Conservation (phyloP, 179 eudicot species). For the Beta corolliflora region DNA sequence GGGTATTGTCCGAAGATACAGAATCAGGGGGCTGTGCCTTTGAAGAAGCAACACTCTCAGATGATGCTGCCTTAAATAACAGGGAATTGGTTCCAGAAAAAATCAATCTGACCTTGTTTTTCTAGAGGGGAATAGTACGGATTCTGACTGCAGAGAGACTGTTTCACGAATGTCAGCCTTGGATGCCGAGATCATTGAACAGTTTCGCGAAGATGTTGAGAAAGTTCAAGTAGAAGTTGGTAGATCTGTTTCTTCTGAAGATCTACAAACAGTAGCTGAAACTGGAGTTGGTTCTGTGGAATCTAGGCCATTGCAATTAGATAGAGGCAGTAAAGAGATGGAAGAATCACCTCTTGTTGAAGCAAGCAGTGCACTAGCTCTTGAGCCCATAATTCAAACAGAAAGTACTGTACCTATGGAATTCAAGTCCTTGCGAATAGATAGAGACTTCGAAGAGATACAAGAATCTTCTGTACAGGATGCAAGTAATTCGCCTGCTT, state of each 20-base stretch:
- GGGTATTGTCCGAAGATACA: not conserved
- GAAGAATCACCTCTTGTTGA: conserved; percentile 13
- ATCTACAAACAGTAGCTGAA: conserved; percentile 13
- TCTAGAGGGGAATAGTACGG: not conserved
- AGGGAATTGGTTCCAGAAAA: conserved; percentile 11
- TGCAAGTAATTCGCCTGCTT: conserved; percentile 2
- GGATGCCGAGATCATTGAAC: conserved; percentile 1
- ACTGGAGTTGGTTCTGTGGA: conserved; percentile 19
- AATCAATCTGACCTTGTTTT: conserved; percentile 5
- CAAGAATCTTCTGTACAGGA: conserved; percentile 2
- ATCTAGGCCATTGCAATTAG: conserved; percentile 15
- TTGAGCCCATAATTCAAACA: conserved; percentile 10
- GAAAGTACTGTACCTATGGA: conserved; percentile 16
- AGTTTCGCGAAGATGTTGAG: conserved; percentile 10
- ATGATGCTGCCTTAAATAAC: not conserved
- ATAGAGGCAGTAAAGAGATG: conserved; percentile 11
- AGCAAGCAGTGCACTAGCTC: conserved; percentile 12
- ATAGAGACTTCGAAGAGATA: not conserved
- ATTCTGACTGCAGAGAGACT: not conserved
- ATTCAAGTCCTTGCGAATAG: not conserved
- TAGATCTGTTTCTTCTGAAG: not conserved
- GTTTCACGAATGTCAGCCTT: not conserved
- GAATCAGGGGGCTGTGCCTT: not conserved
- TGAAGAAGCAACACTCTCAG: not conserved
- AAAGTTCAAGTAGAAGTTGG: conserved; percentile 1